Base-by-base conservation (phyloP, 1,139 yeast species). In the Pichia sp. region DNA sequence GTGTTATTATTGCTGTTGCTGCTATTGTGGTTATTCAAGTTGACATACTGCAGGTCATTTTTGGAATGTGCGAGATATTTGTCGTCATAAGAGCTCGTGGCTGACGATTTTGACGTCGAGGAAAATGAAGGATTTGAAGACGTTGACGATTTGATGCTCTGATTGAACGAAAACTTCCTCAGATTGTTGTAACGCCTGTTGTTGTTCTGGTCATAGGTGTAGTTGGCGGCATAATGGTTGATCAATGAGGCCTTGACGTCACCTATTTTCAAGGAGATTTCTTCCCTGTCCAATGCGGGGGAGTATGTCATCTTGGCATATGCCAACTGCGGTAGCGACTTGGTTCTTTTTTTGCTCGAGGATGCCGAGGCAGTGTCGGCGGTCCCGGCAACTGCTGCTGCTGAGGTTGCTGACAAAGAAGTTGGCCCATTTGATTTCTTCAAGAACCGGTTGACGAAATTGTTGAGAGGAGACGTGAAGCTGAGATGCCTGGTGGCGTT, bases 321-420 rank as follows among this genome's bases (percentile, higher is more conserved):
- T 0, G 91, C 87, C 48, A 85, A 70, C 65, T 86, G 93, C 0
- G 93, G 92, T 51, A 85, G 70, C 0, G 91, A 84, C 60, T 81
- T 82, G 0, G 90, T 85, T 61, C 91, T 71, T 64, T 51, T 49
- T 16, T 43, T 46, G 24, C 24, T 20, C 3, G 24, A 20, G 2
- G 24, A 20, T 20, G 24, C n/a, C n/a, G n/a, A n/a, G n/a, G n/a
- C 24, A 20, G 24, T 20, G 3, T 20, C 24, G 24, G 24, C 3
- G 3, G 24, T 20, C 3, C 24, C 24, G 24, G 24, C 24, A 20
- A 20, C 24, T 20, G 24, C 24, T 20, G 24, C 24, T 20, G 24
- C 24, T 20, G 24, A 20, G 2, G 24, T 20, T 20, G 24, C 24
- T 6, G 43, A 40, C 8, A n/a, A 17, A 8, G 43, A 40, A 40